Percentiles rank a stretch among this genome's conserved stretches.
Conservation (phyloP, 768 basidiomycete genomes). For the Agrocybe chaxingu region DNA sequence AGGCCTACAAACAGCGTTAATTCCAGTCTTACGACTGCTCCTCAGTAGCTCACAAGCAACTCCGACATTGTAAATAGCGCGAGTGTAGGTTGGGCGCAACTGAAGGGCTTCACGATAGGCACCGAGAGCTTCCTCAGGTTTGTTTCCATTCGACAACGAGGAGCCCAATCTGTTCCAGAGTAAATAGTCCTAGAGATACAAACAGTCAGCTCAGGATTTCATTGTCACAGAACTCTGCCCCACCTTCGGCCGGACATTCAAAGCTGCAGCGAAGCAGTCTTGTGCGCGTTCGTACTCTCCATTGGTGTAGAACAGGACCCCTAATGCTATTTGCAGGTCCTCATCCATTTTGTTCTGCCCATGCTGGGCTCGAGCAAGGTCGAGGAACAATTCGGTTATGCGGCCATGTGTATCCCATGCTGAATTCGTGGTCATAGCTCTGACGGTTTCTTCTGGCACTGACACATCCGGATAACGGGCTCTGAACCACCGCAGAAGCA, state of each 20-base stretch:
- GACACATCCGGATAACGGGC: slow-evolving; percentile 58
- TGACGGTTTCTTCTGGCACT: slow-evolving; percentile 52
- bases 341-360: slow-evolving; percentile 69
- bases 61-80: slow-evolving; percentile 96
- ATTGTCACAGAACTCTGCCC: neutral
- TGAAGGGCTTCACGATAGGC: slow-evolving; percentile 89
- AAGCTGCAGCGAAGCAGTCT: slow-evolving; percentile 91
- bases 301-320: slow-evolving; percentile 89
- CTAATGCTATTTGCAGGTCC: slow-evolving; percentile 91
- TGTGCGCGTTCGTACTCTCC: slow-evolving; percentile 84
- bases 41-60: slow-evolving; percentile 76
- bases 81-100: slow-evolving; percentile 91
- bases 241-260: slow-evolving; percentile 71
- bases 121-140: slow-evolving; percentile 90
- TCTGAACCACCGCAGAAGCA: slow-evolving; percentile 82
- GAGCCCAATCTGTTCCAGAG: slow-evolving; percentile 97
- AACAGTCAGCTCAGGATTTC: slow-evolving; percentile 14
- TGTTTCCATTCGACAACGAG: slow-evolving; percentile 88
- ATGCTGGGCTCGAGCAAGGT: slow-evolving; percentile 81
- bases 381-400: slow-evolving; percentile 81
- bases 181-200: slow-evolving; percentile 66
- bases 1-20: slow-evolving; percentile 52
- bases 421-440: slow-evolving; percentile 51
- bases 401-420: slow-evolving; percentile 81
- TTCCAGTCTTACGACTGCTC: neutral